phyloP scores from a whole-genome alignment of 345 rosid genomes.

The Eutrema yunnanense region DNA sequence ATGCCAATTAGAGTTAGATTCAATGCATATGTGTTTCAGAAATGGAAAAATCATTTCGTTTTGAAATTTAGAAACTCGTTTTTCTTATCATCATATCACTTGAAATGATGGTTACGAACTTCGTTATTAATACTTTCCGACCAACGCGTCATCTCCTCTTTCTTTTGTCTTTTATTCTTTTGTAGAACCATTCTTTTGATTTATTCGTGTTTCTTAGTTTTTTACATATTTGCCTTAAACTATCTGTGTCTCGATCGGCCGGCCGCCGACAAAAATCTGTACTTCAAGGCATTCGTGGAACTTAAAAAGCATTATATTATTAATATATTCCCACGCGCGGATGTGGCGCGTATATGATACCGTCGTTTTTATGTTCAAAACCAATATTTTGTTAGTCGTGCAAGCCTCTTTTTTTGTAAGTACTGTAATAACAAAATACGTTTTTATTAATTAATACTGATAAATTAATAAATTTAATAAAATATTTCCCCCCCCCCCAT shows the following conservation, averaged over 20 bases:
- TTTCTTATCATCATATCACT: conserved; percentile 14
- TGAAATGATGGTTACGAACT: conserved; percentile 16
- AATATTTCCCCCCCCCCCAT: no score
- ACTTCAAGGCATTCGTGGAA: conserved; percentile 24
- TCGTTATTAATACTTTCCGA: conserved; percentile 22
- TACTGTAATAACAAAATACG: no score
- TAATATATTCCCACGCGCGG: neutral
- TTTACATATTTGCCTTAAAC: neutral
- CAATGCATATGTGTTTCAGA: neutral
- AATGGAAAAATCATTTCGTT: conserved; percentile 11
- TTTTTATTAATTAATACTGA: no score
- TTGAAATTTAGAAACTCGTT: conserved; percentile 12
- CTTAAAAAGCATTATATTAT: neutral
- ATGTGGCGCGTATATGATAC: neutral
- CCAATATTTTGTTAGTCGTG: neutral
- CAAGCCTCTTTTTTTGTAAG: neutral
- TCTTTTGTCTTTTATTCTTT: neutral
- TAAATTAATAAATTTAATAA: no score
- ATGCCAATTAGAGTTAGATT: neutral
- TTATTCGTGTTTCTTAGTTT: neutral
- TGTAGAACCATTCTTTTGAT: no score
- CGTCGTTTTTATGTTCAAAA: neutral
- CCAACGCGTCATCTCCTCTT: conserved; percentile 29
- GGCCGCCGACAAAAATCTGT: conserved; percentile 26
- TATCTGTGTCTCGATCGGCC: neutral